Conservation (phyloP, 345 rosid species). For the Microcos paniculata region DNA sequence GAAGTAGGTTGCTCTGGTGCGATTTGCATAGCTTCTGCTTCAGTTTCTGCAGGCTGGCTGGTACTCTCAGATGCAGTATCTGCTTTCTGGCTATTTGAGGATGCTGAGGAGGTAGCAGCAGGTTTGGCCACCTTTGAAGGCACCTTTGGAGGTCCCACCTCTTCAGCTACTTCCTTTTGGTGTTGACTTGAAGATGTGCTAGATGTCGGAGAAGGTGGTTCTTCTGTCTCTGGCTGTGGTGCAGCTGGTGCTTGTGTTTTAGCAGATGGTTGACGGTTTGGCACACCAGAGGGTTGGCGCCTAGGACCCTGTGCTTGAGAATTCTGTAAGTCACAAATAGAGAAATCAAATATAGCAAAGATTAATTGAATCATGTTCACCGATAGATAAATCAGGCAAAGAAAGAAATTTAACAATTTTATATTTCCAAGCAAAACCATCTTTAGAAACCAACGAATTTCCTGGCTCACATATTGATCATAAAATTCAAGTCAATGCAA, state of each 20-base stretch:
- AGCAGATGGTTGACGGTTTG: slow-evolving; percentile 41
- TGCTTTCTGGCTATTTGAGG: slow-evolving; percentile 21
- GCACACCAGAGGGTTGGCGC: slow-evolving; percentile 13
- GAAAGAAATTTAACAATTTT: neutral
- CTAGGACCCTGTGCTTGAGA: slow-evolving; percentile 4
- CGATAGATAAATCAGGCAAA: neutral
- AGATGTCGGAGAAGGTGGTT: slow-evolving; percentile 61
- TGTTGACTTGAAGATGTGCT: slow-evolving; percentile 72
- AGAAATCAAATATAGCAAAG: neutral
- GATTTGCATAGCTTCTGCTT: slow-evolving; percentile 44
- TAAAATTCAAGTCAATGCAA: neutral
- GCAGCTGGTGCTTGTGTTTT: slow-evolving; percentile 27
- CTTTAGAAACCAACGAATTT: neutral
- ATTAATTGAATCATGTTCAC: neutral
- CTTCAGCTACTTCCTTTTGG: slow-evolving; percentile 33
- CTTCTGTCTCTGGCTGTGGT: slow-evolving; percentile 46
- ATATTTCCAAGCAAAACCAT: neutral
- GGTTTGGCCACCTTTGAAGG: slow-evolving; percentile 35
- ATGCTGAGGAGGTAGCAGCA: slow-evolving; percentile 30
- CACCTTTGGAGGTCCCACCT: slow-evolving; percentile 42
- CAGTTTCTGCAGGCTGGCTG: slow-evolving; percentile 33
- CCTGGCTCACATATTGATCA: neutral
- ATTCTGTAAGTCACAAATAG: neutral
- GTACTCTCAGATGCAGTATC: slow-evolving; percentile 37
- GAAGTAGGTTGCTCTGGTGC: slow-evolving; percentile 44